A percentile compares a stretch with the other conserved stretches of the same genome.
These are phyloP conservation scores for Blastocystis sp. DNA, from an alignment of 352 stramenopile genomes.

Conservation along the genomic window DNA sequence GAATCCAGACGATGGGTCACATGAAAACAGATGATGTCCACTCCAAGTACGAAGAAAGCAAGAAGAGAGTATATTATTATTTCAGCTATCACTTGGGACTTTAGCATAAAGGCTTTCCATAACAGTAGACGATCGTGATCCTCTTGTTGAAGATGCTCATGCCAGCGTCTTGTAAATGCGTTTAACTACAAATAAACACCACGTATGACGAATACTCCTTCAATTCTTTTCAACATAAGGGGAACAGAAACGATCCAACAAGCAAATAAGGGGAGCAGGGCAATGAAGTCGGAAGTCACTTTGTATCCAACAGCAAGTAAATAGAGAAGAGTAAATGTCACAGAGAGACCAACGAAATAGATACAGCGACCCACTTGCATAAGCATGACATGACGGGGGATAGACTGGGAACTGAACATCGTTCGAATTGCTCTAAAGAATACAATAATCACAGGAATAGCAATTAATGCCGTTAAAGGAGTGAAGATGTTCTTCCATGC, in stretches of 20 bases:
- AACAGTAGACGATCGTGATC: constrained; percentile 13
- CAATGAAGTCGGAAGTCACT: background rate
- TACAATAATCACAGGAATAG: constrained; percentile 19
- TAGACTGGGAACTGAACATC: background rate
- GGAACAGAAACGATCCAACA: constrained; percentile 26
- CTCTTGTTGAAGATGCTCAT: background rate
- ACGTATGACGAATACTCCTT: no score
- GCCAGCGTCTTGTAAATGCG: constrained; percentile 16
- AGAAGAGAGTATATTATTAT: background rate
- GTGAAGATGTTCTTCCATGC: constrained; percentile 3
- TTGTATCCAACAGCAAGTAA: background rate
- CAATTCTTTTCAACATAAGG: background rate
- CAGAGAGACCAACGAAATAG: constrained; percentile 28
- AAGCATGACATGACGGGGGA: constrained; percentile 28
- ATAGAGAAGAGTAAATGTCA: constrained; percentile 1
- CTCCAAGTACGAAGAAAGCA: background rate
- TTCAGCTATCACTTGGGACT: constrained; percentile 25
- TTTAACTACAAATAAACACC: background rate
- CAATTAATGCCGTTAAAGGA: background rate
- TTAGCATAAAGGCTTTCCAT: constrained; percentile 60
- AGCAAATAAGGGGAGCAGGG: background rate
- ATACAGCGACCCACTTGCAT: background rate
- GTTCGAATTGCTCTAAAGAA: background rate
- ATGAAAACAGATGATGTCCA: constrained; percentile 6
- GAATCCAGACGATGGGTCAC: background rate